Base-by-base conservation (phyloP, 1,139 yeast species). In the Hemisphaericaspora lyxosophila region DNA sequence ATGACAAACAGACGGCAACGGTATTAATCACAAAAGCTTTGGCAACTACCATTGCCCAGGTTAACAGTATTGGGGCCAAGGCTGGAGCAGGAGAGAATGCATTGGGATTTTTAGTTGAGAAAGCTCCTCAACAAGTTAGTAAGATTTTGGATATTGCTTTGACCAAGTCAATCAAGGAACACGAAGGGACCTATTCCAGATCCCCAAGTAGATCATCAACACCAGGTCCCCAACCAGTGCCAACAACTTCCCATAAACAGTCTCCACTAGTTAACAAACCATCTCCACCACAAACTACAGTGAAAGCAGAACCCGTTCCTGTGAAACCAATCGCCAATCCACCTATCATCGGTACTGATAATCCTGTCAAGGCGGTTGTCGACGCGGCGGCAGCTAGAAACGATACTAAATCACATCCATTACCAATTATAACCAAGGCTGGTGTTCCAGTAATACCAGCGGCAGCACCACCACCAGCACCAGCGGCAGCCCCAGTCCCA, bases 31-130 rank as follows among this genome's bases (percentile, higher is more conserved):
- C 96, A n/a, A 89, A 85, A 52, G 96, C 96, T 0, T 71, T 89
- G 49, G 96, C 96, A 3, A 85, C 90, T 64, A 90, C 96, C 0
- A 88, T 89, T 45, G 90, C 95, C 2, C 96, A 85, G 57, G 90
- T 85, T 4, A 83, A 85, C 44, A 86, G 85, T 46, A 90, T 90
- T 15, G 96, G 96, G 0, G 84, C 86, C 48, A 83, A 81, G 51
- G 87, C 87, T 24, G 94, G 95, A 13, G 82, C 85, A 44, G 82
- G 82, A 2, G 87, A 88, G 19, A 86, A 86, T 50, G 95, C 90
- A 8, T 70, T 85, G 47, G 80, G 85, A 20, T 83, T 86, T 38
- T 73, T 86, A 54, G 89, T 85, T 51, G 95, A 88, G 44, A 84
- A 84, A 52, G 90, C 92, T 41, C 96, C 96, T 2, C 86, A 83